Base-by-base conservation (phyloP, 73 alveolate genomes). In the Paramecium sexaurelia region DNA sequence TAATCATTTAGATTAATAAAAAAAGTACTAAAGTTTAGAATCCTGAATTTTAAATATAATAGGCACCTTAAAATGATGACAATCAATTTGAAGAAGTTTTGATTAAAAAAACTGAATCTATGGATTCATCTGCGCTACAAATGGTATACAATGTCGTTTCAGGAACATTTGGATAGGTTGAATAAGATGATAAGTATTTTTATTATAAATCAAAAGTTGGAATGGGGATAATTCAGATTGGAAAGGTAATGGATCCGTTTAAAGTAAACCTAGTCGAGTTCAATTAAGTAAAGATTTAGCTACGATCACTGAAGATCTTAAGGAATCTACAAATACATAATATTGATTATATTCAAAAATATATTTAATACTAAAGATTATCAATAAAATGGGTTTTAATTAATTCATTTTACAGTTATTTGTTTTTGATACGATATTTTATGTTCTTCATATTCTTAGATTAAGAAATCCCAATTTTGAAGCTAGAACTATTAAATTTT, bases 311-410 rank as follows among this genome's bases (percentile, higher is more conserved):
- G 90, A 78, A 17, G 90, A 78, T 8, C 40, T 78, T 9, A 78
- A 78, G 29, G 90, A 78, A 40, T 78, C 90, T 20, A 78, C 90
- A 41, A 78, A 78, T 78, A 78, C 90, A 11, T 24, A 78, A 78
- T 41, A 78, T 78, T 78, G 90, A 78, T 41, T 61, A 26, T 29
- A 29, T 61, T 2, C 7, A 1, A 51, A 17, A 17, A 51, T 51
- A 51, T 17, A 51, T 51, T 51, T 51, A 51, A 51, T 51, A 51
- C 67, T 51, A 51, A 51, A 51, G 67, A 17, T 51, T 15, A 13
- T 2, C 11, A 47, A 47, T 13, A 15, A 43, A 45, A n/a, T n/a
- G n/a, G n/a, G n/a, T n/a, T n/a, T 51, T 51, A 51, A 51, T 51
- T 15, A n/a, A 51, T 7, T 61, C 83, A 61, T 61, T 61, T 61